Percentiles rank a stretch among this genome's conserved stretches.
phyloP scores from a whole-genome alignment of 805 yeast genomes.

The Candida ulmi region DNA sequence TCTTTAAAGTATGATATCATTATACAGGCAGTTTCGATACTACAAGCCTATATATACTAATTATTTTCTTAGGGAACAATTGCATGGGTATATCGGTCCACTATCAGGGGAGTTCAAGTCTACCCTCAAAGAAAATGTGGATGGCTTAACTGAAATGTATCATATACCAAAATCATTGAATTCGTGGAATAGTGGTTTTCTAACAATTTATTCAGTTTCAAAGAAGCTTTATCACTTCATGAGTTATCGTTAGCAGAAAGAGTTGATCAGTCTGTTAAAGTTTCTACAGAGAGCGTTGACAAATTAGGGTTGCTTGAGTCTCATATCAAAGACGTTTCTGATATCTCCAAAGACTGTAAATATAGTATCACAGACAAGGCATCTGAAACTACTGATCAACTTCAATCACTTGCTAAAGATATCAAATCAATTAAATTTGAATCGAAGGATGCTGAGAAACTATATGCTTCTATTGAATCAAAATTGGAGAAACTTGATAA shows the following conservation, averaged over 20 bases:
- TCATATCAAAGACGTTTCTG: no score
- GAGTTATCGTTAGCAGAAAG: no score
- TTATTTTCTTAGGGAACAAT: neutral
- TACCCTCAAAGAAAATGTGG: neutral
- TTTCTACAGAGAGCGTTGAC: no score
- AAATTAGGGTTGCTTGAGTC: no score
- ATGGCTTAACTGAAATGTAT: neutral
- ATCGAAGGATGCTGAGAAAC: conserved; percentile 8
- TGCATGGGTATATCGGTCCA: conserved; percentile 1
- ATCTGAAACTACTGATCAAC: no score
- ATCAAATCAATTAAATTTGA: neutral
- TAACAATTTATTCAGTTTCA: no score
- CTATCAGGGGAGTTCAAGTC: conserved; percentile 3
- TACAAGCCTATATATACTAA: no score
- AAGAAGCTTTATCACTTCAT: no score
- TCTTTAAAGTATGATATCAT: neutral
- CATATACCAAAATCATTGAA: neutral
- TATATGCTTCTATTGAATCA: conserved; percentile 3
- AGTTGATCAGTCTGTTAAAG: no score
- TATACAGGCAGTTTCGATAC: no score
- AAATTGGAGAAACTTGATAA: conserved; percentile 14
- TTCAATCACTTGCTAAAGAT: neutral
- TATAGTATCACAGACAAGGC: no score
- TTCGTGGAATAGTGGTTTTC: neutral
- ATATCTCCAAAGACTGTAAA: no score